These are phyloP conservation scores for Discostella stelligeroides DNA, from an alignment of 108 stramenopile genomes.

Conservation along the genomic window DNA sequence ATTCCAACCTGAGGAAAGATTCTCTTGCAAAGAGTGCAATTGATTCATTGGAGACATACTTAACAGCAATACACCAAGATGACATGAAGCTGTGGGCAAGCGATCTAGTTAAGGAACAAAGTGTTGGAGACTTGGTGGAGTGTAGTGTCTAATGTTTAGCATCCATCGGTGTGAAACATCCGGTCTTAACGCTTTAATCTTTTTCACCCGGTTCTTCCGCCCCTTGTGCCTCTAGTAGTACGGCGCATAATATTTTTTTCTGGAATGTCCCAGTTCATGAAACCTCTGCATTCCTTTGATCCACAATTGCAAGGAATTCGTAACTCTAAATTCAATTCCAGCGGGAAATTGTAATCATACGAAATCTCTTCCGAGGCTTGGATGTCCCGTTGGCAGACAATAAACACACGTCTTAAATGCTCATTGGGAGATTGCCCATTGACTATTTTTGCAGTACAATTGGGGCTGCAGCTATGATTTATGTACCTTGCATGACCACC, in stretches of 20 bases:
- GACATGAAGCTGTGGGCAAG: constrained; percentile 16
- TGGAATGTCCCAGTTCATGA: constrained; percentile 89
- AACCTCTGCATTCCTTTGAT: constrained; percentile 71
- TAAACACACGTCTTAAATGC: constrained; percentile 83
- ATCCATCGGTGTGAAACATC: background rate
- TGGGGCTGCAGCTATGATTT: constrained; percentile 97
- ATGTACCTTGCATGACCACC: constrained; percentile 94
- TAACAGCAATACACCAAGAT: constrained; percentile 14
- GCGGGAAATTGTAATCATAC: constrained; percentile 97
- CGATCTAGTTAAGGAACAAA: background rate
- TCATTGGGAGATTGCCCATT: constrained; percentile 57
- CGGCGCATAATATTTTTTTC: constrained; percentile 31
- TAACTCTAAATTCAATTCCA: constrained; percentile 69
- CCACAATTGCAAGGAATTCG: constrained; percentile 84
- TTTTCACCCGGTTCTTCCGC: too few relatives aligned
- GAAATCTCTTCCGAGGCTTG: constrained; percentile 91
- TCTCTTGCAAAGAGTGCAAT: constrained; percentile 22
- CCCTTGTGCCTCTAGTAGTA: too few relatives aligned
- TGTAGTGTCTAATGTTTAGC: constrained; percentile 10
- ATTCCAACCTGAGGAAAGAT: constrained; percentile 15
- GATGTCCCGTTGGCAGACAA: constrained; percentile 88
- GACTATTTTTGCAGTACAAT: constrained; percentile 89
- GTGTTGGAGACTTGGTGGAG: constrained; percentile 20
- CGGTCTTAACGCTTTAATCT: too few relatives aligned
- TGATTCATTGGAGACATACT: constrained; percentile 29